phyloP scores from a whole-genome alignment of 1,284 basidiomycete genomes.

The Sporisorium iseilematis-ciliati region DNA sequence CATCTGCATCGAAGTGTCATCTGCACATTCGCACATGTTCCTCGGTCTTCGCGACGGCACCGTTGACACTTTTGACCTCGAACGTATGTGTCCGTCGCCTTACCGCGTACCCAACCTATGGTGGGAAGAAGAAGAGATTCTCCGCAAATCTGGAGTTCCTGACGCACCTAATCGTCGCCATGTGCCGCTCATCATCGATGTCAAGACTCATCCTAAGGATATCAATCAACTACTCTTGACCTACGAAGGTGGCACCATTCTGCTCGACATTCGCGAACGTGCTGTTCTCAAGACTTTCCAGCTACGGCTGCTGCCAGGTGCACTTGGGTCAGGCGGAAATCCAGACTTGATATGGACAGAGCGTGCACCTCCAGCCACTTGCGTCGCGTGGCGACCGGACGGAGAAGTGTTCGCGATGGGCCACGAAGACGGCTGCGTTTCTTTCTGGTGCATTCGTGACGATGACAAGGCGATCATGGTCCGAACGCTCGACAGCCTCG shows the following conservation, averaged over 20 bases:
- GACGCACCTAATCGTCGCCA: constrained; percentile 71
- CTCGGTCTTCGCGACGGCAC: constrained; percentile 71
- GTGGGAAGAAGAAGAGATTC: constrained; percentile 79
- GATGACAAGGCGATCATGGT: constrained; percentile 84
- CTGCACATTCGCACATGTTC: constrained; percentile 82
- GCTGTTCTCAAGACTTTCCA: constrained; percentile 58
- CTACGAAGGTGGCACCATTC: constrained; percentile 77
- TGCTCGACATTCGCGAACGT: constrained; percentile 62
- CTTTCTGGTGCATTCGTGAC: constrained; percentile 87
- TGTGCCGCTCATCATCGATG: constrained; percentile 65
- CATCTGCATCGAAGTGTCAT: constrained; percentile 77
- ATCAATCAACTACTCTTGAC: constrained; percentile 83
- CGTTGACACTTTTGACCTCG: constrained; percentile 71
- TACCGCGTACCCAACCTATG: constrained; percentile 74
- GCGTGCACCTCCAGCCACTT: constrained; percentile 79
- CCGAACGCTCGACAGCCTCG: constrained; percentile 70
- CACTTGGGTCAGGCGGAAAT: constrained; percentile 72
- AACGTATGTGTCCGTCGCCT: constrained; percentile 63
- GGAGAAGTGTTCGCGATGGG: constrained; percentile 75
- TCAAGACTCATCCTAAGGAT: constrained; percentile 80
- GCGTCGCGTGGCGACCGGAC: constrained; percentile 77
- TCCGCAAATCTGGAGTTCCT: constrained; percentile 74
- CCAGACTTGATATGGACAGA: constrained; percentile 75
- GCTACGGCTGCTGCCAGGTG: constrained; percentile 62
- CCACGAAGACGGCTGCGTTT: constrained; percentile 86